phyloP scores from a whole-genome alignment of 768 basidiomycete genomes.

The Gloeophyllum trabeum region DNA sequence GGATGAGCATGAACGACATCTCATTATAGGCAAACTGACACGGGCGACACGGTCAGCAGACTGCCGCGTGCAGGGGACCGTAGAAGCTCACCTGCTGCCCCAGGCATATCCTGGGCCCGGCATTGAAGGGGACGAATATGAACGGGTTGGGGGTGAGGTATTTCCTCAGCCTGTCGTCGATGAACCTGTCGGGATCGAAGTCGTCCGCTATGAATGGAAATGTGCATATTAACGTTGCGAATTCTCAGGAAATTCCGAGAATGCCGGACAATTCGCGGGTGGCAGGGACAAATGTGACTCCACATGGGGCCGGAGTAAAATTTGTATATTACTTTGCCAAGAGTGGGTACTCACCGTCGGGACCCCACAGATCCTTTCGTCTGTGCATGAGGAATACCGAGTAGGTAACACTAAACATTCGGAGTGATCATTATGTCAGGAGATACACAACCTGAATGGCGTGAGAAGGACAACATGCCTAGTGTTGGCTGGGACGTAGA shows the following conservation, averaged over 20 bases:
- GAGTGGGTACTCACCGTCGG: conserved; percentile 41
- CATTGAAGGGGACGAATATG: conserved; percentile 33
- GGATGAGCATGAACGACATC: conserved; percentile 49
- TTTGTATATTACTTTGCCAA: too few species aligned
- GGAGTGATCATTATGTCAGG: too few species aligned
- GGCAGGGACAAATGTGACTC: too few species aligned
- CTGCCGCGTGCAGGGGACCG: not conserved
- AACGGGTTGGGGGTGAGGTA: conserved; percentile 47
- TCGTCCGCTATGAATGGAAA: conserved; percentile 27
- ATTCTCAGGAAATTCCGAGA: too few species aligned
- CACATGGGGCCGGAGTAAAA: too few species aligned
- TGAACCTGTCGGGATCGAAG: conserved; percentile 61
- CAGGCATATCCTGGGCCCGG: conserved; percentile 25
- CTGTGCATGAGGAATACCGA: conserved; percentile 49
- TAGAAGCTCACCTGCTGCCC: conserved; percentile 26
- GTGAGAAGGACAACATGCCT: conserved; percentile 11
- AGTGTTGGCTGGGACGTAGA: conserved; percentile 28
- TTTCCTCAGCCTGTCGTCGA: conserved; percentile 47
- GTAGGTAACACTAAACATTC: conserved; percentile 33
- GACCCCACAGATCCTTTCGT: conserved; percentile 53
- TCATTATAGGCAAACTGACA: conserved; percentile 56
- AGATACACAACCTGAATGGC: too few species aligned
- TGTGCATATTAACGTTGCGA: too few species aligned
- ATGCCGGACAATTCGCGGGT: too few species aligned
- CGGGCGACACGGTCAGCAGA: not conserved